These are phyloP conservation scores for Mucor circinelloides DNA, from an alignment of 371 early-diverging fungal genomes.

Conservation along the genomic window DNA sequence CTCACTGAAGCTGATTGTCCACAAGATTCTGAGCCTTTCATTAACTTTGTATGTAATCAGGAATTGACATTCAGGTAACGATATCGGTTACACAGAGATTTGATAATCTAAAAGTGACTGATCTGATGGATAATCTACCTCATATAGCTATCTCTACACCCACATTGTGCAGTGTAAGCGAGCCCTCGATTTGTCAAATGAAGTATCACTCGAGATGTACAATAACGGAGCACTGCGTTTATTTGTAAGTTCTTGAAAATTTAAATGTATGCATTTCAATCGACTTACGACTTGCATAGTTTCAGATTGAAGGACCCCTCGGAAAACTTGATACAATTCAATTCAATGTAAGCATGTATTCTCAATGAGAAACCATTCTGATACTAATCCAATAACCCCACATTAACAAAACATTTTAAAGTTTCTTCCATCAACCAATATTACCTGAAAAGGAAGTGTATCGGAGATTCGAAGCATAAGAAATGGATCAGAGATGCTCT, in stretches of 20 bases:
- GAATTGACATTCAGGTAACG: slow-evolving; percentile 33
- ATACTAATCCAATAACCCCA: not conserved
- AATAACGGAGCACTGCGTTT: slow-evolving; percentile 33
- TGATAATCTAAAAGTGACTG: slow-evolving; percentile 23
- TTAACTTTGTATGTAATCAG: slow-evolving; percentile 29
- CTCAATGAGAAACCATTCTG: not conserved
- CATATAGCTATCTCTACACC: slow-evolving; percentile 34
- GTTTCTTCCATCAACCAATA: slow-evolving; percentile 24
- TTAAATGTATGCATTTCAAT: not conserved
- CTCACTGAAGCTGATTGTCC: slow-evolving; percentile 32
- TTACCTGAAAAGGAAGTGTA: slow-evolving; percentile 23
- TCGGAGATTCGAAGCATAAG: slow-evolving; percentile 21
- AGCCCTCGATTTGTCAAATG: slow-evolving; percentile 37
- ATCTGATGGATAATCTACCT: not conserved
- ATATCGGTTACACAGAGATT: slow-evolving; percentile 12
- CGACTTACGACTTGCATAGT: slow-evolving; percentile 8
- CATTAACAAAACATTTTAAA: not conserved
- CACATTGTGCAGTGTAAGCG: slow-evolving; percentile 36
- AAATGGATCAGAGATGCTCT: not conserved
- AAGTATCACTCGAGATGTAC: slow-evolving; percentile 39
- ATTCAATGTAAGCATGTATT: slow-evolving; percentile 28
- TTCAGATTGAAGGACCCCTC: slow-evolving; percentile 24
- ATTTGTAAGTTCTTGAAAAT: slow-evolving; percentile 25
- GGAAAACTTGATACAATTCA: slow-evolving; percentile 20
- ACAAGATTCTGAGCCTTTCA: slow-evolving; percentile 37